phyloP scores from a whole-genome alignment of 2,329 filamentous ascomycete species.

The Cytospora mali region DNA sequence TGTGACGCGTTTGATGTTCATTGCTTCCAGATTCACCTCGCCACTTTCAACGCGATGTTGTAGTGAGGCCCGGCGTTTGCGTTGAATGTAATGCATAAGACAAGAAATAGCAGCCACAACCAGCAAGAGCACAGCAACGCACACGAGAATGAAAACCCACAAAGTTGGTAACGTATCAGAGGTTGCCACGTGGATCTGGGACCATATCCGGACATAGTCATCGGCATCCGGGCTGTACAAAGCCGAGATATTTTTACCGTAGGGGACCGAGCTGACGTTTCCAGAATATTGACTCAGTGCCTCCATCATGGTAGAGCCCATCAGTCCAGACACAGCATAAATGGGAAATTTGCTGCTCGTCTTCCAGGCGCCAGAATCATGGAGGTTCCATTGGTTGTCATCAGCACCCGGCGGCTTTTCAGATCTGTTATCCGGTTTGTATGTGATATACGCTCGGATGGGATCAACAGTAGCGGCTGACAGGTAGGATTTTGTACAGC shows the following conservation, averaged over 20 bases:
- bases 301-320: slow-evolving; percentile 69
- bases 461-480: slow-evolving; percentile 59
- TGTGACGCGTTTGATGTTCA: slow-evolving; percentile 81
- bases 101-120: slow-evolving; percentile 70
- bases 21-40: slow-evolving; percentile 81
- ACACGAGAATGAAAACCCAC: slow-evolving; percentile 77
- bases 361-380: slow-evolving; percentile 73
- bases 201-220: slow-evolving; percentile 65
- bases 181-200: slow-evolving; percentile 52
- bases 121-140: slow-evolving; percentile 70
- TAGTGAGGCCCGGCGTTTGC: slow-evolving; percentile 67
- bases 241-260: slow-evolving; percentile 57
- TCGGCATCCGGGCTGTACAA: slow-evolving; percentile 57
- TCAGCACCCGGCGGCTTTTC: slow-evolving; percentile 66
- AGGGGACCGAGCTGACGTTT: slow-evolving; percentile 64
- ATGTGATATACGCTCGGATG: slow-evolving; percentile 66
- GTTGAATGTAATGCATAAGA: slow-evolving; percentile 77
- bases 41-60: slow-evolving; percentile 72
- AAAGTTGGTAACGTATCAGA: slow-evolving; percentile 65
- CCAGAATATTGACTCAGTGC: slow-evolving; percentile 78
- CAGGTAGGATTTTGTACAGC: slow-evolving; percentile 76
- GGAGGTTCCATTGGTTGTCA: slow-evolving; percentile 69
- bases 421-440: slow-evolving; percentile 58
- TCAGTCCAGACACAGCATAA: slow-evolving; percentile 73
- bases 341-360: slow-evolving; percentile 73